Evolutionary conservation across 805 yeast genomes (phyloP).

Genomic region (Suhomyces prunicola): DNA sequence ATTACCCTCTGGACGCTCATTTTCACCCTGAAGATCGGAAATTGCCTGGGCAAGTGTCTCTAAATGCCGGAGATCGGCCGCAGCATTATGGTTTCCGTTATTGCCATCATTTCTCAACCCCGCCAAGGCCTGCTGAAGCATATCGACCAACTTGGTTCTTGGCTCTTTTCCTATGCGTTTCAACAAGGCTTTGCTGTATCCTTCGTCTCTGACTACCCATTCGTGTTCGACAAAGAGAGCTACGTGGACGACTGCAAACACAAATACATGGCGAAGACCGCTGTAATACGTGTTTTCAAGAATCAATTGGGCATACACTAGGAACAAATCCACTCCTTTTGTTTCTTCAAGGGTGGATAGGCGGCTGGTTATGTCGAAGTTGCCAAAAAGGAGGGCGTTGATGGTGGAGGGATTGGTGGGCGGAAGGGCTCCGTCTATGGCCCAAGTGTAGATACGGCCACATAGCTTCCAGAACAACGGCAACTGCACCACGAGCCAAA

Average conservation of each 20-base stretch:
- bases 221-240: slow-evolving; percentile 61
- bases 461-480: slow-evolving; percentile 58
- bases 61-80: slow-evolving; percentile 16
- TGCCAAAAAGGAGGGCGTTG: slow-evolving; percentile 41
- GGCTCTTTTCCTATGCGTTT: slow-evolving; percentile 60
- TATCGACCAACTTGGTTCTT: slow-evolving; percentile 36
- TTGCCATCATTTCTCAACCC: slow-evolving; percentile 22
- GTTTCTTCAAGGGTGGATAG: slow-evolving; percentile 7
- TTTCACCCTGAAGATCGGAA: slow-evolving; percentile 18
- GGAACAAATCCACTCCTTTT: slow-evolving; percentile 1
- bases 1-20: neutral
- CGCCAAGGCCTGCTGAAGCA: slow-evolving; percentile 30
- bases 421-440: slow-evolving; percentile 53
- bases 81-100: slow-evolving; percentile 22
- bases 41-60: slow-evolving; percentile 27
- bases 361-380: slow-evolving; percentile 16
- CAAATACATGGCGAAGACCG: slow-evolving; percentile 38
- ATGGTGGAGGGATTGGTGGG: slow-evolving; percentile 26
- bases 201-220: slow-evolving; percentile 69
- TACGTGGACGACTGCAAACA: slow-evolving; percentile 40
- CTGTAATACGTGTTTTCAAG: slow-evolving; percentile 32
- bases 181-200: slow-evolving; percentile 55
- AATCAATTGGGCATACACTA: slow-evolving; percentile 22
- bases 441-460: slow-evolving; percentile 54
- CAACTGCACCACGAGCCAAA: slow-evolving; percentile 44